phyloP scores from a whole-genome alignment of 495 filamentous ascomycete genomes.

The Coniosporium apollinis region DNA sequence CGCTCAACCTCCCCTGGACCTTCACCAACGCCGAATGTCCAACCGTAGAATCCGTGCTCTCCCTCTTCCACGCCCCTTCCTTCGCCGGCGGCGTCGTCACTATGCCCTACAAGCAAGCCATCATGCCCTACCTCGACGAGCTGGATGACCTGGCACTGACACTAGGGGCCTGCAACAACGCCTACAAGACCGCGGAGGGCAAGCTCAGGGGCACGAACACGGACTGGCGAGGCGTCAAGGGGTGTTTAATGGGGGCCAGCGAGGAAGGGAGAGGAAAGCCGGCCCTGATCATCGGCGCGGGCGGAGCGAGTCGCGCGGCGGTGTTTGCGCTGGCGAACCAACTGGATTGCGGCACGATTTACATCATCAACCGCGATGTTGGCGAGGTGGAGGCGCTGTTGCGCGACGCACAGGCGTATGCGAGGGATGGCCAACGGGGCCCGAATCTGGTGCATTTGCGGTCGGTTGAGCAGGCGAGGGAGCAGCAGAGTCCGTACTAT shows the following conservation, averaged over 20 bases:
- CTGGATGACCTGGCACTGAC: constrained; percentile 20
- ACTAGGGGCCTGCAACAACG: constrained; percentile 31
- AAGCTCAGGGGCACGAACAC: constrained; percentile 29
- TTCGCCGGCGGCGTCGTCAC: constrained; percentile 31
- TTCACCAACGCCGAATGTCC: constrained; percentile 26
- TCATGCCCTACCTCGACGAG: constrained; percentile 24
- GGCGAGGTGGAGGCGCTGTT: constrained; percentile 4
- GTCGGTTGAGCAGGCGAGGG: constrained; percentile 3
- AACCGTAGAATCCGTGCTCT: constrained; percentile 18
- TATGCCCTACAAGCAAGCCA: constrained; percentile 32
- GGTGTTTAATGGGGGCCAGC: constrained; percentile 5
- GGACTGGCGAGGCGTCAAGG: constrained; percentile 28
- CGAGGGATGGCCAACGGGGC: background rate
- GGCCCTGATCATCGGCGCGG: constrained; percentile 29
- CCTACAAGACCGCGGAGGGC: constrained; percentile 15
- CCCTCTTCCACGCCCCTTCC: constrained; percentile 17
- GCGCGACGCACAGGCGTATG: background rate
- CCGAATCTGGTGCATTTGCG: constrained; percentile 3
- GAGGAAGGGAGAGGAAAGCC: constrained; percentile 7
- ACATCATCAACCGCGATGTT: constrained; percentile 8
- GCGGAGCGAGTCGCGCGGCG: constrained; percentile 27
- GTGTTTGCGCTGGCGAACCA: constrained; percentile 21
- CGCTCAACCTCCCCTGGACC: constrained; percentile 23
- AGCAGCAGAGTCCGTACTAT: constrained; percentile 8
- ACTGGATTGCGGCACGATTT: constrained; percentile 5